Evolutionary conservation across 2,329 filamentous ascomycete genomes (phyloP).

Genomic region (Verticillium alfalfae): DNA sequence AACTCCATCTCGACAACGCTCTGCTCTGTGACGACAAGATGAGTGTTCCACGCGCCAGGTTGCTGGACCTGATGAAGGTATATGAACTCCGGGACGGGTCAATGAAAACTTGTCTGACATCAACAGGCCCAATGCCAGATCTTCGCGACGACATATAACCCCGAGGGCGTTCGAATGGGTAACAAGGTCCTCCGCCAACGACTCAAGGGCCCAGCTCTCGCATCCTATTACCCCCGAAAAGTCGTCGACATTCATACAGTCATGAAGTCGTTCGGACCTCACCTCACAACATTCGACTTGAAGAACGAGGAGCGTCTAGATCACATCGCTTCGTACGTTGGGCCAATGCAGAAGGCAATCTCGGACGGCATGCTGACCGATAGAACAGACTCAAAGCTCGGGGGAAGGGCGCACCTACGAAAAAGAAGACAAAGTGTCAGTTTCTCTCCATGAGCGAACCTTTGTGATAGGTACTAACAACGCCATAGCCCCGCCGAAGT

Average conservation of each 20-base stretch:
- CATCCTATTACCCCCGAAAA: conserved; percentile 81
- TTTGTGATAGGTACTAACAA: conserved; percentile 19
- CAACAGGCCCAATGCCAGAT: conserved; percentile 79
- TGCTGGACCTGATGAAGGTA: conserved; percentile 77
- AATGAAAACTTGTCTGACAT: not conserved
- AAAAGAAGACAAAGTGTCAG: conserved; percentile 59
- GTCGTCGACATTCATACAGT: conserved; percentile 68
- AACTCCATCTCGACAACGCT: conserved; percentile 15
- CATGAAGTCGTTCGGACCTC: conserved; percentile 61
- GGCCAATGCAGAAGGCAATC: not conserved
- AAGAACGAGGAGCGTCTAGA: conserved; percentile 75
- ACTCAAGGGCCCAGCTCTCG: conserved; percentile 75
- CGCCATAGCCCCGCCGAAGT: conserved; percentile 32
- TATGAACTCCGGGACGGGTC: not conserved
- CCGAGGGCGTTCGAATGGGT: conserved; percentile 72
- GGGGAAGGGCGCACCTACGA: conserved; percentile 85
- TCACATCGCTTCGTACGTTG: conserved; percentile 58
- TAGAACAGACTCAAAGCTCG: conserved; percentile 60
- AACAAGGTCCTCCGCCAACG: conserved; percentile 90
- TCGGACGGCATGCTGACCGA: conserved; percentile 18
- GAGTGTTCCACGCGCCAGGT: conserved; percentile 55
- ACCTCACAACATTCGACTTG: conserved; percentile 66
- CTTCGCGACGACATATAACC: conserved; percentile 90
- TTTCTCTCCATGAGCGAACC: not conserved
- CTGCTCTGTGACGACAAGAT: conserved; percentile 38